These are phyloP conservation scores for Hyphopichia khmerensis DNA, from an alignment of 1,139 yeast genomes.

Conservation along the genomic window DNA sequence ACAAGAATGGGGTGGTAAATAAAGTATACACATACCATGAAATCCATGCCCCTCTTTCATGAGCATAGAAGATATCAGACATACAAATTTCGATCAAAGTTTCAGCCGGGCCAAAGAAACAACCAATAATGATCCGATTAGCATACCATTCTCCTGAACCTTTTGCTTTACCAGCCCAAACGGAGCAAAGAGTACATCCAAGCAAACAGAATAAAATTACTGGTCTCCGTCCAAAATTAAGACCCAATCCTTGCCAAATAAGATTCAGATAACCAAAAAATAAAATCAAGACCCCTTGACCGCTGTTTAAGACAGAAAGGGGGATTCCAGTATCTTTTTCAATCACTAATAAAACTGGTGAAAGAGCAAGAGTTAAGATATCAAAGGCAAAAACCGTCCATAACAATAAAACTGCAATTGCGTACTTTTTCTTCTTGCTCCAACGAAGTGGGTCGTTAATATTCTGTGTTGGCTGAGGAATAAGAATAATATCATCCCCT, in stretches of 20 bases:
- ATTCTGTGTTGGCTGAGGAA: slow-evolving; percentile 26
- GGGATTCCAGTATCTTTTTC: slow-evolving; percentile 25
- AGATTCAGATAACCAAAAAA: slow-evolving; percentile 74
- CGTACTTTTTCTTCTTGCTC: slow-evolving; percentile 17
- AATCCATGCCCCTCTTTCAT: slow-evolving; percentile 28
- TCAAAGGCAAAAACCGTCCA: slow-evolving; percentile 10
- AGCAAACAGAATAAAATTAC: slow-evolving; percentile 65
- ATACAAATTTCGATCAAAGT: slow-evolving; percentile 49
- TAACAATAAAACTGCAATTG: slow-evolving; percentile 11
- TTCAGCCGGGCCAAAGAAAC: slow-evolving; percentile 51
- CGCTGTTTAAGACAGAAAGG: slow-evolving; percentile 45
- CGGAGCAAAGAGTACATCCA: slow-evolving; percentile 63
- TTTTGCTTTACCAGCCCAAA: slow-evolving; percentile 65
- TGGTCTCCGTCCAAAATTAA: slow-evolving; percentile 73
- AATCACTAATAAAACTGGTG: slow-evolving; percentile 43
- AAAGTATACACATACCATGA: slow-evolving; percentile 40
- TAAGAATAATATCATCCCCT: slow-evolving; percentile 21
- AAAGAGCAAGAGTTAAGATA: slow-evolving; percentile 38
- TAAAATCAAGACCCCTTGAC: slow-evolving; percentile 78
- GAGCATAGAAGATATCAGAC: slow-evolving; percentile 48
- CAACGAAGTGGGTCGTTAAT: slow-evolving; percentile 27
- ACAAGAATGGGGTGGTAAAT: slow-evolving; percentile 43
- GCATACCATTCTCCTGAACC: slow-evolving; percentile 42
- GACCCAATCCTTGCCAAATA: slow-evolving; percentile 70
- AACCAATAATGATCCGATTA: slow-evolving; percentile 34